Base-by-base conservation (phyloP, 306 rosid genomes). In the Castanopsis chinensis region DNA sequence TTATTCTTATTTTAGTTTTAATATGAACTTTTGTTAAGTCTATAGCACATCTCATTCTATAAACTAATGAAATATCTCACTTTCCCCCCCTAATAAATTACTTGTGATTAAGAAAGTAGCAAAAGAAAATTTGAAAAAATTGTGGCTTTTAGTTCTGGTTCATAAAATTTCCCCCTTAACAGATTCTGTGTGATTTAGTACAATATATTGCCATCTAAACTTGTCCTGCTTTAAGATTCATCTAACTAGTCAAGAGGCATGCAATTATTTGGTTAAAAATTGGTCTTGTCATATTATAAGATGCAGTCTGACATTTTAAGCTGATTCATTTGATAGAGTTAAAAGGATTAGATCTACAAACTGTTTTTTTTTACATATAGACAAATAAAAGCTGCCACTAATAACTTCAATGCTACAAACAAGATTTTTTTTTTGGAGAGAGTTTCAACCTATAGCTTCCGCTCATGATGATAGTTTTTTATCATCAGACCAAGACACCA, bases 331-430 rank as follows among this genome's bases (percentile, higher is more conserved):
- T 70, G 35, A 69, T 75, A 78, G 76, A 43, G 17, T 69, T 71
- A 33, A 43, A 2, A 45, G 81, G 81, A 43, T 58, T 71, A n/a
- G 63, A 78, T 71, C n/a, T 78, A 13, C 82, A 78, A 59, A 78
- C 82, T 14, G n/a, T 63, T 71, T 55, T 58, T 60, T 43, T 78
- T 78, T 45, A 59, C 52, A 20, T 71, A 25, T 21, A 71, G 53
- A 13, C 82, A 78, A 71, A 71, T 78, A 6, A 59, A 76, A 78
- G 86, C 80, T 17, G 92, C 96, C 59, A 91, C 96, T 6, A 84
- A 89, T 56, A 85, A 83, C 75, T 91, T 89, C 25, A 80, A 61
- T 81, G 69, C 86, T n/a, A n/a, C n/a, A n/a, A n/a, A n/a, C n/a
- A n/a, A n/a, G n/a, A n/a, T n/a, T n/a, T n/a, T n/a, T n/a, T n/a